These are phyloP conservation scores for Hyphodiscus hymeniophilus DNA, from an alignment of 495 filamentous ascomycete species.

Conservation along the genomic window DNA sequence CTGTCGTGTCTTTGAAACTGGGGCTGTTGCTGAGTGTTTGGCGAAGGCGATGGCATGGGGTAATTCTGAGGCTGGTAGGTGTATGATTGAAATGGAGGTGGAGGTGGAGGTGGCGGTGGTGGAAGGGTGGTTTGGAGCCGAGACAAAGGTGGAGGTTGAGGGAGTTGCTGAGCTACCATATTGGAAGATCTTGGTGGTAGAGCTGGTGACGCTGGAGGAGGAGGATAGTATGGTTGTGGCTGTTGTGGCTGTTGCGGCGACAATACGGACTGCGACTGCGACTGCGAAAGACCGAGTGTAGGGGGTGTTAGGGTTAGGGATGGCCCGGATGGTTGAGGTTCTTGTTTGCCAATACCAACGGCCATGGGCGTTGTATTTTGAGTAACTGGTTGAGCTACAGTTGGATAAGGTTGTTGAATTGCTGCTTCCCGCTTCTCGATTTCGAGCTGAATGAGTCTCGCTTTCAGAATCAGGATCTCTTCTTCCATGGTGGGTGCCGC, in stretches of 20 bases:
- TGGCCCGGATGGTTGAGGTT: no score
- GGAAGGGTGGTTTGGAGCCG: neutral
- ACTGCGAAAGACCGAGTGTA: no score
- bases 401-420: neutral
- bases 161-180: neutral
- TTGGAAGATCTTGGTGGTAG: neutral
- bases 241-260: neutral
- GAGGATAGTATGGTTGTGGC: neutral
- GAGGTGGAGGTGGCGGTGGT: neutral
- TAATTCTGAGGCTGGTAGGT: neutral
- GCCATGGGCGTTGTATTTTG: no score
- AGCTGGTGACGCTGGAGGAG: conserved; percentile 1
- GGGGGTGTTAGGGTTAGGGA: no score
- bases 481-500: conserved; percentile 11
- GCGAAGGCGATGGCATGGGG: neutral
- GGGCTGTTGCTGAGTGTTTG: neutral
- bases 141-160: neutral
- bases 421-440: conserved; percentile 9
- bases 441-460: conserved; percentile 12
- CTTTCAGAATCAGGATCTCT: conserved; percentile 13
- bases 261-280: no score
- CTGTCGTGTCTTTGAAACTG: conserved; percentile 9
- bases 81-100: neutral
- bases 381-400: no score
- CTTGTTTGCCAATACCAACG: no score